A percentile compares a stretch with the other conserved stretches of the same genome.
These are phyloP conservation scores for Conticribra weissflogii DNA, from an alignment of 108 stramenopile species.

Conservation along the genomic window DNA sequence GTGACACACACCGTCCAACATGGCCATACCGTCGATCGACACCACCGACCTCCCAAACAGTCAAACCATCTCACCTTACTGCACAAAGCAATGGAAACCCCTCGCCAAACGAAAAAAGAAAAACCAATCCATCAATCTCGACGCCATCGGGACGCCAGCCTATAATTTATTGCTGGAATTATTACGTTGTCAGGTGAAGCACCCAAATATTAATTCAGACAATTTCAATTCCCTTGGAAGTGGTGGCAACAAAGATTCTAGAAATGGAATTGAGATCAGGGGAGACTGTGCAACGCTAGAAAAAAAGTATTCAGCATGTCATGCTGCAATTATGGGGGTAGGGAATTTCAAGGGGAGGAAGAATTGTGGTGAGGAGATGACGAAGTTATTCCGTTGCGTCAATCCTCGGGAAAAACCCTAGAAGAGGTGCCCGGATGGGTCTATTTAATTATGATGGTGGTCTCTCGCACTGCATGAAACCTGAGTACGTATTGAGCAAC, in stretches of 20 bases:
- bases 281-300: conserved; percentile 24
- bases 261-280: background rate
- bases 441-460: no score
- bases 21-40: conserved; percentile 18
- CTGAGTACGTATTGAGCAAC: no score
- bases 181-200: conserved; percentile 34
- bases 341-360: conserved; percentile 43
- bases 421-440: no score
- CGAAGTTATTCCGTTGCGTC: conserved; percentile 17
- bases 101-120: conserved; percentile 20
- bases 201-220: conserved; percentile 14
- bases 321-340: conserved; percentile 43
- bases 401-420: no score
- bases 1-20: background rate
- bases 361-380: conserved; percentile 46
- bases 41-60: conserved; percentile 5
- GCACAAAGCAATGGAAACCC: conserved; percentile 21
- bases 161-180: conserved; percentile 38
- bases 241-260: background rate
- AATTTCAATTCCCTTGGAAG: background rate
- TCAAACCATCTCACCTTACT: conserved; percentile 7
- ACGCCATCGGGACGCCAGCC: conserved; percentile 25
- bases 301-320: conserved; percentile 39
- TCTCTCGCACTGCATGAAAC: no score
- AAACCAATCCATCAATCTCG: conserved; percentile 24